phyloP scores from a whole-genome alignment of 2,329 filamentous ascomycete species.

The Ophiosphaerella korrae region DNA sequence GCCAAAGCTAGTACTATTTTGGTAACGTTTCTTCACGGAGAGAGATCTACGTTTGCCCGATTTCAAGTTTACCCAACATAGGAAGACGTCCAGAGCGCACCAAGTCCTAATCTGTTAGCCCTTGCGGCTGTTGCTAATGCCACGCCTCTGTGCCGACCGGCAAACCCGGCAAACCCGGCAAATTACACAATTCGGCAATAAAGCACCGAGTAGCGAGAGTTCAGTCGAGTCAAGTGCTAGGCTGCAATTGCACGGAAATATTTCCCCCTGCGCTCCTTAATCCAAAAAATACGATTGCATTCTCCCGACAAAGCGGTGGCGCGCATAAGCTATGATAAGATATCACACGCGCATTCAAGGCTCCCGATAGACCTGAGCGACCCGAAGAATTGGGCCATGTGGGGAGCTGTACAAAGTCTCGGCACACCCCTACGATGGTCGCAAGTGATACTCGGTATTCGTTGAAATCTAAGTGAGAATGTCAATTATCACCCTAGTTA shows the following conservation, averaged over 20 bases:
- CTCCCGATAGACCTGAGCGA: background rate
- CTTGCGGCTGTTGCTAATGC: background rate
- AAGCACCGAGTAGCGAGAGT: background rate
- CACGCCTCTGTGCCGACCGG: background rate
- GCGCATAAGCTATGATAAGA: background rate
- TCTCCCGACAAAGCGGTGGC: background rate
- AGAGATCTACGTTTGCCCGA: too few species aligned
- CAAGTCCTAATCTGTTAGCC: background rate
- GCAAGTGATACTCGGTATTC: background rate
- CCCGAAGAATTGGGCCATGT: background rate
- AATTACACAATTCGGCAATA: background rate
- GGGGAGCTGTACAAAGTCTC: slow-evolving; percentile 1
- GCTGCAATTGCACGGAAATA: background rate
- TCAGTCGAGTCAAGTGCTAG: background rate
- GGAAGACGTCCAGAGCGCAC: background rate
- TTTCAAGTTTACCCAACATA: background rate
- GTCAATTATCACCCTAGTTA: background rate
- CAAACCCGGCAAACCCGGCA: slow-evolving; percentile 2
- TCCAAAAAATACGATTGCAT: background rate
- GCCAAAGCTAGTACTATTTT: too few species aligned
- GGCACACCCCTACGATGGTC: background rate
- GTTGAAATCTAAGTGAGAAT: background rate
- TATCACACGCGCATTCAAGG: background rate
- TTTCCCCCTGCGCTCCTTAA: background rate
- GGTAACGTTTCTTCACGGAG: too few species aligned